Base-by-base conservation (phyloP, 148 eudicot species). In the Cornus suecica region DNA sequence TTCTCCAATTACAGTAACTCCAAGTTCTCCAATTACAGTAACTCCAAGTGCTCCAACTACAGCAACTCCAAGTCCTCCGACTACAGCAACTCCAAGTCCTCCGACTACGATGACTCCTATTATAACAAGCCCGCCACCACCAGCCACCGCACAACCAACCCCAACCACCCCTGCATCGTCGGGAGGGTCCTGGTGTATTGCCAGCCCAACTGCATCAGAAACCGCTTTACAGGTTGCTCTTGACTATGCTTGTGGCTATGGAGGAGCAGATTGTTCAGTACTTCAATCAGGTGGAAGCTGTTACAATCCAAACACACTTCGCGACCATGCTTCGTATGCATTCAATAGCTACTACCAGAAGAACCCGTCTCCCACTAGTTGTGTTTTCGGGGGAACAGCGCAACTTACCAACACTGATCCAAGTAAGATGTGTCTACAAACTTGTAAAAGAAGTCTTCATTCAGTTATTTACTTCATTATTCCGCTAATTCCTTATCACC, bases 171-270 rank as follows among this genome's bases (percentile, higher is more conserved):
- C 62, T 18, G 62, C 62, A 34, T 71, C 92, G 65, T 71, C 79
- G 5, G 87, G 97, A 0, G 97, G 99, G 31, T 28, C 90, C 20
- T 95, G 99, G 99, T 95, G 99, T 71, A 83, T 91, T 6, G 99
- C 97, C 41, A 92, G 83, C 69, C 82, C 89, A 23, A 66, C 85
- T 74, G 94, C 99, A 68, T 90, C 96, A 13, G 76, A 87, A 60
- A 92, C 94, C 51, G 92, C 94, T 54, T 78, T 95, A 73, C 99
- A 95, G 72, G 97, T 92, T 54, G 99, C 94, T 65, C 80, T 95
- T 74, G 99, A 95, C 76, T 95, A 95, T 76, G 97, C 99, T 9
- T 95, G 97, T 76, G 99, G 99, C 26, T 92, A 88, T 79, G 99
- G 97, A 79, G 98, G 97, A 56, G 88, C 99, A 30, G 97, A 95